These are phyloP conservation scores for Beta lomatogona DNA, from an alignment of 179 eudicot species.

Conservation along the genomic window DNA sequence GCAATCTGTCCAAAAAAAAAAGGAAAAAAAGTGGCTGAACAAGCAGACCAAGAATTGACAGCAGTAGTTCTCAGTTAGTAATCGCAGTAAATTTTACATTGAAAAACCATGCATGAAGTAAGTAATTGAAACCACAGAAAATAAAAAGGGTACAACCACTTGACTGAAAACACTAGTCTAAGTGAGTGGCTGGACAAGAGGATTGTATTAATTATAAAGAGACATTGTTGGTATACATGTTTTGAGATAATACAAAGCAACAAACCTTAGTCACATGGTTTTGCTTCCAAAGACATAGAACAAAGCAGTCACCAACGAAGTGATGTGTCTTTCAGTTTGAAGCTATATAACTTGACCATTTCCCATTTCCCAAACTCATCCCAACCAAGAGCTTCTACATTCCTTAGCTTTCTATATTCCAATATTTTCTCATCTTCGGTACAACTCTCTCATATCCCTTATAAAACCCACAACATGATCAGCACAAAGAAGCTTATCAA, in stretches of 20 bases:
- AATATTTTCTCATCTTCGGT: neutral
- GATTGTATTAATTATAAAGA: neutral
- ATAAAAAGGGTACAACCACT: neutral
- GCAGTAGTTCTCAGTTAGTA: no score
- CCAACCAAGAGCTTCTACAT: neutral
- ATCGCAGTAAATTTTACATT: no score
- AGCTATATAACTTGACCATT: slow-evolving; percentile 9
- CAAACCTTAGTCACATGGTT: neutral
- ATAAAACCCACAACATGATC: slow-evolving; percentile 1
- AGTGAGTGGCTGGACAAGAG: neutral
- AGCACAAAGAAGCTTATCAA: slow-evolving; percentile 14
- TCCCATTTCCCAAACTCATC: neutral
- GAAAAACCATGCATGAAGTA: no score
- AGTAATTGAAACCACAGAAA: neutral
- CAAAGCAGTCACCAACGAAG: neutral
- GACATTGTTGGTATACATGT: neutral
- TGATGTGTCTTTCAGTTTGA: neutral
- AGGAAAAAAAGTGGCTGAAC: no score
- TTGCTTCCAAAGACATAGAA: neutral
- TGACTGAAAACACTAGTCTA: neutral
- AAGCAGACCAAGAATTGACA: no score
- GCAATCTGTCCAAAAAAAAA: no score
- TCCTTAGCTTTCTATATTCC: neutral
- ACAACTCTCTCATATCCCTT: neutral
- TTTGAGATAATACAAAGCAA: neutral